These are phyloP conservation scores for Citrullus amarus DNA, from an alignment of 306 rosid species.

Conservation along the genomic window DNA sequence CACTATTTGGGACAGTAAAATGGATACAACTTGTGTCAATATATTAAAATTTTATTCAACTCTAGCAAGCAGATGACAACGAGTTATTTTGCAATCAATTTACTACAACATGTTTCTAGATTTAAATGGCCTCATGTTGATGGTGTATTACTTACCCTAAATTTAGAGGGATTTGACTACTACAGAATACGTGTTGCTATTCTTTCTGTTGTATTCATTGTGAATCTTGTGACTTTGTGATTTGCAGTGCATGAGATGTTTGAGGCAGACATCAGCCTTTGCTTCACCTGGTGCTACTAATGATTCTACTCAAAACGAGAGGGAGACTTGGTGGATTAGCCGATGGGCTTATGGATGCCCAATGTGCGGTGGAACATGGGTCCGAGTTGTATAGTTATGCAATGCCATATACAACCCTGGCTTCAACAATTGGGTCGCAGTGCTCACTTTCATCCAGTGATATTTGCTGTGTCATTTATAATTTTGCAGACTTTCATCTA, in stretches of 20 bases:
- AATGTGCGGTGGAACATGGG: conserved; percentile 99
- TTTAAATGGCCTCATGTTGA: not conserved
- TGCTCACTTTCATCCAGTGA: not conserved
- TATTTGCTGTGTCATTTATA: not conserved
- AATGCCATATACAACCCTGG: not conserved
- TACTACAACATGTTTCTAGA: not conserved
- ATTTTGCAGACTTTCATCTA: not conserved
- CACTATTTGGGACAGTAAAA: not conserved
- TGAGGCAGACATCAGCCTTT: conserved; percentile 92
- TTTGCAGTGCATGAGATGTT: conserved; percentile 90
- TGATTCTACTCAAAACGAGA: conserved; percentile 41
- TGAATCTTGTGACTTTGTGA: not conserved
- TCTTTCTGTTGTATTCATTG: not conserved
- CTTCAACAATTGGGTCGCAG: not conserved
- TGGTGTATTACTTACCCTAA: not conserved
- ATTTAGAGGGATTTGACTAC: not conserved
- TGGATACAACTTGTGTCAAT: not conserved
- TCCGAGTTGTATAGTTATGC: conserved; percentile 66
- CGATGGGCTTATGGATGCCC: conserved; percentile 98
- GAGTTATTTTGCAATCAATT: not conserved
- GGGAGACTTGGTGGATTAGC: conserved; percentile 92
- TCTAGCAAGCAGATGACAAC: not conserved
- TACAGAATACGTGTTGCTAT: not conserved
- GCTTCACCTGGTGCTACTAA: conserved; percentile 46
- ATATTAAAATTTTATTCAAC: not conserved